Conservation (phyloP, 192 early-diverging fungal species). For the Paraglomus occultum region DNA sequence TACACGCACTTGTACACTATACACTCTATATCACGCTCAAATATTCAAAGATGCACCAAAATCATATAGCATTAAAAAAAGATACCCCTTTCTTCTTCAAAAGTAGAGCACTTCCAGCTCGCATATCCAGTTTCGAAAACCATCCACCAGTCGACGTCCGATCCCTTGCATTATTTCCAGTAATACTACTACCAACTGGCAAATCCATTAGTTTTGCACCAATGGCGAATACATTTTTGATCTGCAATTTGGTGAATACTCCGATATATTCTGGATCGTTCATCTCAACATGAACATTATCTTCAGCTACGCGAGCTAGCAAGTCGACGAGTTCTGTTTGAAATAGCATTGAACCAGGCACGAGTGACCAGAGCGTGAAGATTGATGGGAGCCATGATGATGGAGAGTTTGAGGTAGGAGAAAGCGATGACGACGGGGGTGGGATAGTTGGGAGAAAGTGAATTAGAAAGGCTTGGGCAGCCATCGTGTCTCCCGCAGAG, state of each 20-base stretch:
- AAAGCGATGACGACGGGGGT: slow-evolving; percentile 53
- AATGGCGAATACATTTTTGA: slow-evolving; percentile 55
- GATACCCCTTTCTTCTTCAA: slow-evolving; percentile 37
- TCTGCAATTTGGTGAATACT: slow-evolving; percentile 60
- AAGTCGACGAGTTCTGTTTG: slow-evolving; percentile 73
- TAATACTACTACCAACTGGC: slow-evolving; percentile 52
- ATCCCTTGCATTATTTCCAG: slow-evolving; percentile 48
- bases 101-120: slow-evolving; percentile 37
- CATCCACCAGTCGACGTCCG: slow-evolving; percentile 39
- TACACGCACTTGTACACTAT: too few relatives aligned
- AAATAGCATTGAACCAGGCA: slow-evolving; percentile 54
- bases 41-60: not conserved
- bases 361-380: slow-evolving; percentile 80
- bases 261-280: slow-evolving; percentile 37
- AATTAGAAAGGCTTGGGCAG: slow-evolving; percentile 56
- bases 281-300: slow-evolving; percentile 41
- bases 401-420: slow-evolving; percentile 53
- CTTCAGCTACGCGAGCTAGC: slow-evolving; percentile 63
- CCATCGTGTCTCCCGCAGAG: slow-evolving; percentile 57
- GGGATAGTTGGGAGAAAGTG: slow-evolving; percentile 68
- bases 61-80: not conserved
- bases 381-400: slow-evolving; percentile 76
- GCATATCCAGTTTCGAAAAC: slow-evolving; percentile 38
- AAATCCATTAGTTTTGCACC: slow-evolving; percentile 49
- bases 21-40: too few relatives aligned